Percentiles rank a stretch among this genome's conserved stretches.
Conservation (phyloP, 306 rosid species). For the Quercus glauca region DNA sequence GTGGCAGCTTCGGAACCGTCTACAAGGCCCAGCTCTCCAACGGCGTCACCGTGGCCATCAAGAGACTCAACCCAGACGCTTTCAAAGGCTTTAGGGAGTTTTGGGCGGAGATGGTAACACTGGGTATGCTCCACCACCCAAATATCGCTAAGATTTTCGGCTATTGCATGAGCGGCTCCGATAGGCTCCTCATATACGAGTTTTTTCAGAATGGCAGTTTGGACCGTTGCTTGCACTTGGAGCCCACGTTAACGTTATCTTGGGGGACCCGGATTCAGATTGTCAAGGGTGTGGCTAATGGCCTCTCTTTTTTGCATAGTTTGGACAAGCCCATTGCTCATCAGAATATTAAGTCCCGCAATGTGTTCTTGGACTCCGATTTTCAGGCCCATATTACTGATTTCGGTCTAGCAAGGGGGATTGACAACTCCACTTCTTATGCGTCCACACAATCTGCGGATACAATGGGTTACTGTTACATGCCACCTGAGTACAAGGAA, state of each 20-base stretch:
- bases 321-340: too few species aligned
- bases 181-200: slow-evolving; percentile 74
- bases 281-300: too few species aligned
- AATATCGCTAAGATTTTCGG: slow-evolving; percentile 66
- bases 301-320: too few species aligned
- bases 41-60: slow-evolving; percentile 72
- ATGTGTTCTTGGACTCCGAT: too few species aligned
- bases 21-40: slow-evolving; percentile 70
- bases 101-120: slow-evolving; percentile 32
- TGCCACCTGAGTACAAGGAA: slow-evolving; percentile 80
- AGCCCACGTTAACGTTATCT: too few species aligned
- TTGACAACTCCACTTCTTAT: slow-evolving; percentile 48
- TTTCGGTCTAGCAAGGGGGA: slow-evolving; percentile 58
- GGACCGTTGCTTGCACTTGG: too few species aligned
- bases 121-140: too few species aligned
- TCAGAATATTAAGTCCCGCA: too few species aligned
- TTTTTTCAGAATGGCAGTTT: slow-evolving; percentile 35
- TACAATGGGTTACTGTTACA: slow-evolving; percentile 65
- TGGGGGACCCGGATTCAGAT: too few species aligned
- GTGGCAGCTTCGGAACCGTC: slow-evolving; percentile 86
- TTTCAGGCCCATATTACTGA: too few species aligned
- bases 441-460: slow-evolving; percentile 84
- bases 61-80: slow-evolving; percentile 76
- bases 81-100: slow-evolving; percentile 95
- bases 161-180: slow-evolving; percentile 62